Base-by-base conservation (phyloP, 176 grass and related monocot genomes). In the Paspalum notatum region DNA sequence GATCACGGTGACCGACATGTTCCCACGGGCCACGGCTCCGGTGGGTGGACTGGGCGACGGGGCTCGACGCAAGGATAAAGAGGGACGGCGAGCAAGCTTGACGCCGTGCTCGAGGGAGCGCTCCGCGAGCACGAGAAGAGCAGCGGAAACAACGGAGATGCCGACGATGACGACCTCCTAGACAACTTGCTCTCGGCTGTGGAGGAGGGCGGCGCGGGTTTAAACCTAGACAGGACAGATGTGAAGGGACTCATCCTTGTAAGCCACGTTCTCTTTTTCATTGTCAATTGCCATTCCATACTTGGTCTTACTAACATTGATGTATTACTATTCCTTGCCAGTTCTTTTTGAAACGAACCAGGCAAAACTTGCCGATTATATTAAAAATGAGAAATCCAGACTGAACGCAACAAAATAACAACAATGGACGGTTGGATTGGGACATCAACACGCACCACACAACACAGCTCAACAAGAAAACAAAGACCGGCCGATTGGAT, bases 241-340 rank as follows among this genome's bases (percentile, higher is more conserved):
- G 75, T 87, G 24, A 93, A 93, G 56, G 91, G 71, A 25, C 11
- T 93, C n/a, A 55, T 87, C 63, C 65, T 81, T 63, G 84, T 93
- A 84, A 68, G 27, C 40, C 40, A 42, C 6, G 6, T 42, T 42
- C 6, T 6, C 6, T 6, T 6, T 42, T 42, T 42, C 40, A 4
- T 6, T 42, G 40, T 42, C 40, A 42, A n/a, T n/a, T n/a, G n/a
- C n/a, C n/a, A n/a, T n/a, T n/a, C n/a, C n/a, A n/a, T n/a, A n/a
- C n/a, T n/a, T n/a, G n/a, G n/a, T n/a, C n/a, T n/a, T n/a, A n/a
- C n/a, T n/a, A n/a, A n/a, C n/a, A n/a, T n/a, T n/a, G n/a, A n/a
- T n/a, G n/a, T n/a, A n/a, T n/a, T n/a, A n/a, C n/a, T n/a, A n/a
- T n/a, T n/a, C n/a, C n/a, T n/a, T n/a, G n/a, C n/a, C n/a, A n/a